Evolutionary conservation across 805 yeast genomes (phyloP).

Genomic region (Yarrowia sp.): DNA sequence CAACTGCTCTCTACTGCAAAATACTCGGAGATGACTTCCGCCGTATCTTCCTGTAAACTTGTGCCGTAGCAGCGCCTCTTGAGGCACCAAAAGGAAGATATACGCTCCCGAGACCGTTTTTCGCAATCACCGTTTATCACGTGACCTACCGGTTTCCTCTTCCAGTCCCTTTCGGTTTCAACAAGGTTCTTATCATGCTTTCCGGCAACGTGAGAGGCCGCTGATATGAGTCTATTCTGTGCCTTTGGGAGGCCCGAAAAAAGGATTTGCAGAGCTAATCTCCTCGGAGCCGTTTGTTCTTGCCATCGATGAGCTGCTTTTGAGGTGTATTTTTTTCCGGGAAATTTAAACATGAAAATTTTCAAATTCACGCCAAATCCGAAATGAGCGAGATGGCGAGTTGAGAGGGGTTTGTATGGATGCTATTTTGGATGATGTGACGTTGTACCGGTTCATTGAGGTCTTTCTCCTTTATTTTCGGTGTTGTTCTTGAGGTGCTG

Average conservation of each 20-base stretch:
- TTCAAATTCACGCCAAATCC: too few relatives aligned
- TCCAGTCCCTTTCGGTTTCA: neutral
- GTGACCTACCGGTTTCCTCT: neutral
- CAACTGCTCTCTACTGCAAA: too few relatives aligned
- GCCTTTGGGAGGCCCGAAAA: neutral
- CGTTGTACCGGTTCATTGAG: too few relatives aligned
- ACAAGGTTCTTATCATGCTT: constrained; percentile 5
- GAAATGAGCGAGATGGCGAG: too few relatives aligned
- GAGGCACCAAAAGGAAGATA: neutral
- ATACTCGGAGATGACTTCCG: neutral
- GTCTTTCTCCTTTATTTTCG: too few relatives aligned
- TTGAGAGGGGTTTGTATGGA: too few relatives aligned
- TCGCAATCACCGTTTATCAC: neutral
- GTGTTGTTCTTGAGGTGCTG: too few relatives aligned
- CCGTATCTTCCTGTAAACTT: too few relatives aligned
- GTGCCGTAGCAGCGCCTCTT: neutral
- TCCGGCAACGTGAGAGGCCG: neutral
- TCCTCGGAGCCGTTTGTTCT: neutral
- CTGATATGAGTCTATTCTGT: neutral
- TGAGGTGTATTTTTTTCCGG: neutral
- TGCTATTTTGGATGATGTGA: too few relatives aligned
- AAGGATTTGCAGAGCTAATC: neutral
- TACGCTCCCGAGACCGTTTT: too few relatives aligned
- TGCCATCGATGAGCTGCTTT: neutral
- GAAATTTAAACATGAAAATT: neutral